Evolutionary conservation across 2,329 filamentous ascomycete genomes (phyloP).

Genomic region (Pyrenophora seminiperda): DNA sequence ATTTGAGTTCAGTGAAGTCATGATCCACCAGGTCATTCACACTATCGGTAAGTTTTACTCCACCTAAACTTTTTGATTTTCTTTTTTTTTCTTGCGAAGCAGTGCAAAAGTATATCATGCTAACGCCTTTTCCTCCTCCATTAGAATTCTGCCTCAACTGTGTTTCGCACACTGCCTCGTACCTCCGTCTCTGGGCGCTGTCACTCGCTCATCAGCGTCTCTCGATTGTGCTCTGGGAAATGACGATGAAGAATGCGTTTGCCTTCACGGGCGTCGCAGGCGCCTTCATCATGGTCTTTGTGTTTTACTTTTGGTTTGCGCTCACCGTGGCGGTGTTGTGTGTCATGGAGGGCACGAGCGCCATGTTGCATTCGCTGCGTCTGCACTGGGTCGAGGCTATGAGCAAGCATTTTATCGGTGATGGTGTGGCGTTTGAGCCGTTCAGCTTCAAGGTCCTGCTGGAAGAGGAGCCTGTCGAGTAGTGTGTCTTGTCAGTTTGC

Average conservation of each 20-base stretch:
- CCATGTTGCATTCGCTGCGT: constrained; percentile 90
- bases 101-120: constrained; percentile 2
- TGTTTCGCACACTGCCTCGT: constrained; percentile 97
- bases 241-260: constrained; percentile 86
- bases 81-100: not conserved
- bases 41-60: constrained; percentile 77
- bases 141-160: constrained; percentile 98
- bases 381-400: constrained; percentile 97
- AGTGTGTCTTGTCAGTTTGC: constrained; percentile 1
- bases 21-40: constrained; percentile 99
- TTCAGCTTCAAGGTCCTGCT: constrained; percentile 85
- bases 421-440: constrained; percentile 81
- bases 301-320: constrained; percentile 89
- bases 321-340: constrained; percentile 81
- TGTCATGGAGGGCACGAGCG: constrained; percentile 94
- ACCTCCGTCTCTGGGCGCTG: constrained; percentile 96
- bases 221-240: constrained; percentile 91
- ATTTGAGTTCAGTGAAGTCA: constrained; percentile 94
- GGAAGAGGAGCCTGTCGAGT: constrained; percentile 71
- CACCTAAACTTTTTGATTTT: too few relatives aligned
- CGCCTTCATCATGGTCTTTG: constrained; percentile 78
- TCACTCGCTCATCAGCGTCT: constrained; percentile 98
- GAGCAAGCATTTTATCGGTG: constrained; percentile 95
- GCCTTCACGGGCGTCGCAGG: constrained; percentile 68
- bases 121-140: constrained; percentile 26